A percentile compares a stretch with the other conserved stretches of the same genome.
Conservation (phyloP, 176 grass and related monocot species). For the Ensete ventricosum region DNA sequence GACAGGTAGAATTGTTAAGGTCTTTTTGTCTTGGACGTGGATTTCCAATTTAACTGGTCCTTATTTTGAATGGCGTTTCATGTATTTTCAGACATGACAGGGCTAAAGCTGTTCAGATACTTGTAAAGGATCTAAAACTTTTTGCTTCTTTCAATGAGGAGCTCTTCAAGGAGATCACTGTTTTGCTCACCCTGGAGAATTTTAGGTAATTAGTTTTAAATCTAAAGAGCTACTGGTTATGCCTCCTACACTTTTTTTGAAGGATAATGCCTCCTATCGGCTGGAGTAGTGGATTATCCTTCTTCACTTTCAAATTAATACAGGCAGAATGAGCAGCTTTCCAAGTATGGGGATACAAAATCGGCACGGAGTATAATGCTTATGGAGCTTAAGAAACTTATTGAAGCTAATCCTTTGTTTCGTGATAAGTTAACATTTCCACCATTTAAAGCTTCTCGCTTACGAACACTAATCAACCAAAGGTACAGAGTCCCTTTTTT, state of each 20-base stretch:
- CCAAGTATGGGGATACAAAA: slow-evolving; percentile 24
- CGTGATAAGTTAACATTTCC: slow-evolving; percentile 20
- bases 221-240: not conserved
- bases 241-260: not conserved
- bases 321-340: slow-evolving; percentile 24
- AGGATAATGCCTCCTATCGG: too few relatives aligned
- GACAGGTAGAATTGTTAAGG: slow-evolving; percentile 18
- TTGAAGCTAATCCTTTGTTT: slow-evolving; percentile 25
- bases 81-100: slow-evolving; percentile 10
- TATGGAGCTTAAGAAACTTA: slow-evolving; percentile 24
- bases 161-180: slow-evolving; percentile 23
- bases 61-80: not conserved
- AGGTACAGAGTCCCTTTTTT: slow-evolving; percentile 3
- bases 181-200: slow-evolving; percentile 17
- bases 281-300: not conserved
- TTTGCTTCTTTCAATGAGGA: slow-evolving; percentile 27
- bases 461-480: slow-evolving; percentile 21
- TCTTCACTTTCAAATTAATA: slow-evolving; percentile 8
- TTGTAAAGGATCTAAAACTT: slow-evolving; percentile 21
- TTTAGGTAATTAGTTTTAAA: slow-evolving; percentile 12
- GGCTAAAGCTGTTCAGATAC: slow-evolving; percentile 20
- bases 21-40: not conserved
- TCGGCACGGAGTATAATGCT: slow-evolving; percentile 23
- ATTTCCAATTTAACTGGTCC: not conserved
- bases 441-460: slow-evolving; percentile 14